These are phyloP conservation scores for Magnaporthiopsis incrustans DNA, from an alignment of 2,329 filamentous ascomycete species.

Conservation along the genomic window DNA sequence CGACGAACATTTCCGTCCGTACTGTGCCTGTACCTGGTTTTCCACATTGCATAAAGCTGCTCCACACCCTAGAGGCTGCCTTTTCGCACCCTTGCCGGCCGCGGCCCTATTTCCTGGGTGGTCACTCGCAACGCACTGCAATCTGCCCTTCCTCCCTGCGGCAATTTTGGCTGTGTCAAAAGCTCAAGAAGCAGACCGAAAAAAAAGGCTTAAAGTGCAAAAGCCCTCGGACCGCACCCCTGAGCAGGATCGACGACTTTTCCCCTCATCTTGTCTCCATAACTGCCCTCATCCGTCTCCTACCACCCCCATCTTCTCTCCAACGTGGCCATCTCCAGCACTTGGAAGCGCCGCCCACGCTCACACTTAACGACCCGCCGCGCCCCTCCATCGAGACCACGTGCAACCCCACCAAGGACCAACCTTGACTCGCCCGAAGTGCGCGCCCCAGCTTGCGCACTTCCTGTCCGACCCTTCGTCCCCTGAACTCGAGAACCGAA, in stretches of 20 bases:
- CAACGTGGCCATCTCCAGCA: neutral
- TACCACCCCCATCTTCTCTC: neutral
- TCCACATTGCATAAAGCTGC: neutral
- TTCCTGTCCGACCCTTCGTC: too few relatives aligned
- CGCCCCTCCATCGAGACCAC: neutral
- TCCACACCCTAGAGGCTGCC: neutral
- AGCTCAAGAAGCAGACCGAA: neutral
- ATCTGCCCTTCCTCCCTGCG: neutral
- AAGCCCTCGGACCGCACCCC: too few relatives aligned
- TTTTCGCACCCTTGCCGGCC: neutral
- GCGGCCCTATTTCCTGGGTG: neutral
- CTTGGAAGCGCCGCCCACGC: too few relatives aligned
- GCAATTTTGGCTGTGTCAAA: too few relatives aligned
- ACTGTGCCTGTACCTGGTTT: neutral
- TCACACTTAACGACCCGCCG: neutral
- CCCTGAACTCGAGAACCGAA: neutral
- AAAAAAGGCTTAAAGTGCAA: too few relatives aligned
- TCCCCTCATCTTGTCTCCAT: neutral
- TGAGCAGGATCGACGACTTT: neutral
- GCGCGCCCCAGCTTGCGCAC: too few relatives aligned
- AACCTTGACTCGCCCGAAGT: neutral
- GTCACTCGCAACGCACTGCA: neutral
- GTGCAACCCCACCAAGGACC: neutral
- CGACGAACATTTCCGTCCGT: neutral
- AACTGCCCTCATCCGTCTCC: neutral